Evolutionary conservation across 2,329 filamentous ascomycete species (phyloP), one percentile per base, ranked within the genome.

Genomic region (Daldinia sp.): DNA sequence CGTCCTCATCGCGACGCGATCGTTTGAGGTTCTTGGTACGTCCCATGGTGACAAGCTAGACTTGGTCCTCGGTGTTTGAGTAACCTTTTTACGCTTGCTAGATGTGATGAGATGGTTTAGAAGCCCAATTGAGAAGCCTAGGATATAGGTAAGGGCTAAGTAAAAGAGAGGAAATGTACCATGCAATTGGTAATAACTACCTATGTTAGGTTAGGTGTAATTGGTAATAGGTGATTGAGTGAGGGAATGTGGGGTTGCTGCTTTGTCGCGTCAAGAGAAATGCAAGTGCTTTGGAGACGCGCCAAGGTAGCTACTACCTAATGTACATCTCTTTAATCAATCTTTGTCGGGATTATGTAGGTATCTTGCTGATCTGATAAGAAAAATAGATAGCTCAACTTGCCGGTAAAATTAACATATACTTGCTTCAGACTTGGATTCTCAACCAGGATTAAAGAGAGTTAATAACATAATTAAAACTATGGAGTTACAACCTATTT

Each of bases 21-120:
- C 73, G 74, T 62, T 74, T 76, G 47, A 64, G 45, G 47, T 55
- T 70, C 67, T 73, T 71, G 54, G 58, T 41, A 32, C 68, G 63
- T 13, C 51, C 70, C 73, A 73, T 74, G 7, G 10, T 67, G 52
- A 27, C 27, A n/a, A 57, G 57, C 29, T 53, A 4, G 15, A 9
- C 17, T 29, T 17, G 27, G 15, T 13, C 19, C 7, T 34, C 17
- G 30, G 25, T 15, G 7, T 27, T 21, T 30, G 29, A 32, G 41
- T 15, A 27, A 8, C 19, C 15, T 35, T n/a, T 30, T 51, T 29
- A n/a, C 11, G 23, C 11, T 45, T 23, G 19, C 45, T 15, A 30
- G 41, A 56, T 45, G 27, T 32, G 48, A 17, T n/a, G 34, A 29
- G 9, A 35, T 23, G 27, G 9, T 7, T 4, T 8, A 32, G 23